phyloP scores from a whole-genome alignment of 257 asterid species.

The Solanum lignicaule region DNA sequence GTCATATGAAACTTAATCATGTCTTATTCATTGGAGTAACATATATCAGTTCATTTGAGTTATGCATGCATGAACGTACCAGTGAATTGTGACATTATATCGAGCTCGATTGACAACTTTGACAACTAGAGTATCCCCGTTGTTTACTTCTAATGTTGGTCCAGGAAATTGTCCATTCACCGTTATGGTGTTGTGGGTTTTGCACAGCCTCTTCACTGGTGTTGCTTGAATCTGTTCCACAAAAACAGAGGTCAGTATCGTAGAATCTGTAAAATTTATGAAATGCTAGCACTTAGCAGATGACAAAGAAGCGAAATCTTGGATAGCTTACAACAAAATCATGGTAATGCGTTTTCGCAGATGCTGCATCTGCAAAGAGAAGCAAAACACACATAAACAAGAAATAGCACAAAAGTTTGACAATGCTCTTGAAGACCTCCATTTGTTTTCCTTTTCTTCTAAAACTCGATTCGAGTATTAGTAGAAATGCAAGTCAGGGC shows the following conservation, averaged over 20 bases:
- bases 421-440: constrained; percentile 10
- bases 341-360: constrained; percentile 48
- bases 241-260: background rate
- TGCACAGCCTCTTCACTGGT: constrained; percentile 91
- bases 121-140: constrained; percentile 69
- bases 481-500: background rate
- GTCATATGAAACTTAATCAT: background rate
- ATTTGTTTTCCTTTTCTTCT: background rate
- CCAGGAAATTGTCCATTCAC: constrained; percentile 81
- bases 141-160: constrained; percentile 59
- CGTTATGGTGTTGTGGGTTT: constrained; percentile 46
- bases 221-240: constrained; percentile 59
- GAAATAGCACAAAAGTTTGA: constrained; percentile 10
- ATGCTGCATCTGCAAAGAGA: constrained; percentile 27
- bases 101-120: constrained; percentile 54
- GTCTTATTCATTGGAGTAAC: background rate
- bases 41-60: background rate
- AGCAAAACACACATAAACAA: constrained; percentile 15
- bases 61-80: constrained; percentile 25
- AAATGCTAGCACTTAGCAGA: background rate
- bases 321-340: constrained; percentile 48
- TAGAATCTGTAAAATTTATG: background rate
- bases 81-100: constrained; percentile 72
- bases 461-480: background rate
- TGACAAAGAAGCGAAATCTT: background rate